Evolutionary conservation across 2,329 filamentous ascomycete genomes (phyloP), one percentile per base, ranked within the genome.

Genomic region (Diaporthe australafricana): DNA sequence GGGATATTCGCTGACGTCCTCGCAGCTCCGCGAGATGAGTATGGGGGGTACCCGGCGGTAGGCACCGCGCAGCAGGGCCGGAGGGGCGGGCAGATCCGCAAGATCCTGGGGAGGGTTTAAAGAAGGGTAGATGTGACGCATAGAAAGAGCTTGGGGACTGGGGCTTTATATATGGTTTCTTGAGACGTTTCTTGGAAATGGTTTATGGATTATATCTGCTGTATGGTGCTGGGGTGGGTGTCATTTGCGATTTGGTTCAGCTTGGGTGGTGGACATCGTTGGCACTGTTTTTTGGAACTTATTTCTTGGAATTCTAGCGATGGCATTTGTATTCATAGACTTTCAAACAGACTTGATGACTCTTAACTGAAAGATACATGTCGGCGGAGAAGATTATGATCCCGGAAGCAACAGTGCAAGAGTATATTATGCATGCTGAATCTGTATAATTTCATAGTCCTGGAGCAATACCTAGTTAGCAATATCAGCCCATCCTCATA

Each of bases 51-150:
- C 27, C 56, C 56, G 14, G 50, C 47, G 40, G 66, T 67, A 50
- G 66, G 22, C 25, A 70, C 50, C 16, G 53, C 55, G 48, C 65
- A 70, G 47, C 20, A 32, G 22, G 71, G 38, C 17, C 16, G 42
- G 20, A 70, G 50, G 69, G 70, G 69, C 14, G 70, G 68, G 5
- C 73, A 72, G 42, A 70, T 73, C 27, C 60, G 74, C 62, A 75
- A 75, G 73, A 72, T 75, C 6, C 8, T 75, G 32, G 73, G 69
- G 7, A 48, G 73, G 30, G 63, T 40, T 2, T 75, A 35, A 60
- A 53, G 3, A n/a, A n/a, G 2, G 30, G 16, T 52, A 40, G 20
- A 45, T 57, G 14, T 35, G 20, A 45, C 48, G 14, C 25, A 4
- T 38, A 50, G 42, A 65, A 25, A 2, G 30, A 20, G 27, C 9